A percentile compares a stretch with the other conserved stretches of the same genome.
These are phyloP conservation scores for Isabelozyma rhagii DNA, from an alignment of 805 yeast species.

Conservation along the genomic window DNA sequence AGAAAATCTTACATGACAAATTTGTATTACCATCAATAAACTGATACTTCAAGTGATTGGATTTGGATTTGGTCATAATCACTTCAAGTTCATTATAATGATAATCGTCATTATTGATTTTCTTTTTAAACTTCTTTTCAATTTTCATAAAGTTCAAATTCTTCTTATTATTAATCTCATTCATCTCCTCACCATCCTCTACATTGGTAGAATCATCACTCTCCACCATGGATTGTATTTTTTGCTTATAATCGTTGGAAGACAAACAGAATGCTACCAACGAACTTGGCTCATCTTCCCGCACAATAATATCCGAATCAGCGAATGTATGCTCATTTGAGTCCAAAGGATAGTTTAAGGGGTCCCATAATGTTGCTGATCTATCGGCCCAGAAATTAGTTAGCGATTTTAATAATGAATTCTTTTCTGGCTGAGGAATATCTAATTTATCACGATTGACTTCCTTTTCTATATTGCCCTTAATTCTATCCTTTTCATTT, in stretches of 20 bases:
- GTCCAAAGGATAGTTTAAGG: constrained; percentile 76
- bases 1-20: constrained; percentile 89
- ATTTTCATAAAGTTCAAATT: constrained; percentile 35
- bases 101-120: constrained; percentile 14
- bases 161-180: constrained; percentile 31
- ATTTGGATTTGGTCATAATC: constrained; percentile 75
- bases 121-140: constrained; percentile 39
- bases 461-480: constrained; percentile 1
- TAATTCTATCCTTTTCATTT: not conserved
- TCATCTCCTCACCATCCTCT: constrained; percentile 11
- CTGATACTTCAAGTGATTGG: constrained; percentile 89
- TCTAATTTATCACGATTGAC: constrained; percentile 15
- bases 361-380: constrained; percentile 93
- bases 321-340: constrained; percentile 88
- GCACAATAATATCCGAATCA: constrained; percentile 86
- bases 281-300: constrained; percentile 97
- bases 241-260: constrained; percentile 74
- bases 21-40: constrained; percentile 81
- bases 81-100: constrained; percentile 47
- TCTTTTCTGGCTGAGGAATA: constrained; percentile 55
- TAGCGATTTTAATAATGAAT: constrained; percentile 76
- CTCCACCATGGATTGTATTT: constrained; percentile 40
- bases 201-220: constrained; percentile 4
- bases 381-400: constrained; percentile 97
- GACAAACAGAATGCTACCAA: constrained; percentile 89